phyloP scores from a whole-genome alignment of 345 rosid genomes.

The thale cress (Arabidopsis thaliana) region DNA sequence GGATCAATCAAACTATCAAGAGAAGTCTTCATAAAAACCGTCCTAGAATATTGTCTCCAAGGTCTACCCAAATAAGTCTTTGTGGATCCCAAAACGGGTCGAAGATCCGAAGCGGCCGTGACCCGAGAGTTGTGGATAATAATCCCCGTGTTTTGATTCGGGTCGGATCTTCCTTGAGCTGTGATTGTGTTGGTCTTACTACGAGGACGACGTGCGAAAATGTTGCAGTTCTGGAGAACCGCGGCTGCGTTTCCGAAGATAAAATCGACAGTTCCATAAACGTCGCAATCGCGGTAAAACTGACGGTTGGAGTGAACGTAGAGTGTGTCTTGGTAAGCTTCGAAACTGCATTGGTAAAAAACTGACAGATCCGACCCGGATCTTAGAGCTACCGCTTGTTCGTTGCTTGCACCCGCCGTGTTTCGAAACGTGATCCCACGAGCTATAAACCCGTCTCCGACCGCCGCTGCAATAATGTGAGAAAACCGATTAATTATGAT shows the following conservation, averaged over 20 bases:
- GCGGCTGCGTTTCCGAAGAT: conserved; percentile 73
- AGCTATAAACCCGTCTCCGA: conserved; percentile 66
- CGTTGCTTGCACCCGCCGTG: conserved; percentile 70
- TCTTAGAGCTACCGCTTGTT: conserved; percentile 74
- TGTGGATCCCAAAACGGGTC: conserved; percentile 56
- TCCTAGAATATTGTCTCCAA: conserved; percentile 62
- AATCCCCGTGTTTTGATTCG: conserved; percentile 69
- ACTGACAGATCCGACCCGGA: conserved; percentile 73
- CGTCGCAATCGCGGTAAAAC: conserved; percentile 64
- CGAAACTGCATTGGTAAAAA: conserved; percentile 65
- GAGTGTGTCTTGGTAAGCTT: conserved; percentile 72
- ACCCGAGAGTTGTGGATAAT: conserved; percentile 59
- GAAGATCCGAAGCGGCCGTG: conserved; percentile 58
- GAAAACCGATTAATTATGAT: neutral
- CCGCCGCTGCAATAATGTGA: conserved; percentile 54
- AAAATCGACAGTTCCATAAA: conserved; percentile 67
- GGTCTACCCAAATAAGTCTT: conserved; percentile 65
- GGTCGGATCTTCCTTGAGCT: conserved; percentile 66
- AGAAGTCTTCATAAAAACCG: conserved; percentile 55
- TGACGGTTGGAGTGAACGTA: conserved; percentile 71
- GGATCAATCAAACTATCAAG: conserved; percentile 59
- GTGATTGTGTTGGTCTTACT: conserved; percentile 53
- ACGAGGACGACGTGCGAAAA: conserved; percentile 56
- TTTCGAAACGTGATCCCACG: conserved; percentile 66
- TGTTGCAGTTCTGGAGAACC: conserved; percentile 59